Percentiles rank a stretch among this genome's conserved stretches.
Conservation (phyloP, 2,329 filamentous ascomycete species). For the Hymenoscyphus fructigenus region DNA sequence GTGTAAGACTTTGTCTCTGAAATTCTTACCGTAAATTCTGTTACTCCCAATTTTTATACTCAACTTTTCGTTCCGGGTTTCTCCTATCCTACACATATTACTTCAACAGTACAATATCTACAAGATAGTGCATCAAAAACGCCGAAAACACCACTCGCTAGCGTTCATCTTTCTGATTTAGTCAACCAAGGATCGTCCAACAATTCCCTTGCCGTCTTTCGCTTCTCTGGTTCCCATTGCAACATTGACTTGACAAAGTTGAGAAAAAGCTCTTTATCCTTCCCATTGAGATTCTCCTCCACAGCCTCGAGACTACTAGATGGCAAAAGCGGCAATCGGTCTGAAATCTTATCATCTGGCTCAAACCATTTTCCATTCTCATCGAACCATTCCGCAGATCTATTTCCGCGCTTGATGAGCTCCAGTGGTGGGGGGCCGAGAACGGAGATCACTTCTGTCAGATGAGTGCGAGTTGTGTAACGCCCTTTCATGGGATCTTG, state of each 20-base stretch:
- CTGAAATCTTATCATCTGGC: constrained; percentile 18
- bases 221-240: constrained; percentile 24
- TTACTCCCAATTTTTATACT: too few relatives aligned
- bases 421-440: constrained; percentile 22
- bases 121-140: background rate
- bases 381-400: constrained; percentile 21
- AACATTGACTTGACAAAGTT: constrained; percentile 22
- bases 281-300: constrained; percentile 20
- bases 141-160: background rate
- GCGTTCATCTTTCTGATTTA: constrained; percentile 15
- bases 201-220: constrained; percentile 21
- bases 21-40: too few relatives aligned
- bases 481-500: constrained; percentile 16
- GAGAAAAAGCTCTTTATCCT: constrained; percentile 21
- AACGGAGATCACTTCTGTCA: constrained; percentile 24
- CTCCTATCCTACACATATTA: too few relatives aligned
- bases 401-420: constrained; percentile 15
- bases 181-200: constrained; percentile 21
- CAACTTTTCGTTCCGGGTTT: too few relatives aligned
- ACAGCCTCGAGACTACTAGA: constrained; percentile 20
- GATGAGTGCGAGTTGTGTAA: constrained; percentile 24
- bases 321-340: constrained; percentile 20
- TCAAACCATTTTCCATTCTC: constrained; percentile 20
- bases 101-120: too few relatives aligned
- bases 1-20: too few relatives aligned